Evolutionary conservation across 2,329 filamentous ascomycete genomes (phyloP), one percentile per base, ranked within the genome.

Genomic region (Aspergillus sp.): DNA sequence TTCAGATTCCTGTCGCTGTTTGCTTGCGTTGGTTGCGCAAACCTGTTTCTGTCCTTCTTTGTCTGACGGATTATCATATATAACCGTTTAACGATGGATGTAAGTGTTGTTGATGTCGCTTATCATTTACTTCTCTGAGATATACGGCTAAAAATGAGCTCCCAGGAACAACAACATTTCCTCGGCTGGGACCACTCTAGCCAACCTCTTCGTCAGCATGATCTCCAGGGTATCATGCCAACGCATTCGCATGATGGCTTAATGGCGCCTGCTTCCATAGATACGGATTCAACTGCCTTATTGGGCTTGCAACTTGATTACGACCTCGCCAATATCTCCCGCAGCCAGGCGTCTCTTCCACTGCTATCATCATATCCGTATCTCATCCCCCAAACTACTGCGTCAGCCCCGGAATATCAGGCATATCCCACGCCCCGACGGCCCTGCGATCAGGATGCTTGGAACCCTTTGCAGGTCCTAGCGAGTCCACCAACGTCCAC

Each of bases 151-250:
- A 19, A 19, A 19, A 19, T 19, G 19, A 1, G 19, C 19, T 19
- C 19, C 19, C 19, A 19, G 19, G 19, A 2, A 19, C 19, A 19
- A 19, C 19, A 19, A 19, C 19, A 19, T 19, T 7, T 19, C 9
- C n/a, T 10, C 28, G 4, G 4, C n/a, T 42, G 40, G 40, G 28
- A n/a, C n/a, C 26, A 8, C 27, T 32, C 40, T n/a, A 6, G 35
- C 35, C 8, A 41, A 19, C 19, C 19, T 19, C 19, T 19, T 19
- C 19, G 19, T 34, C 12, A 45, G 42, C 61, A 66, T 51, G 50
- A 62, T 38, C 61, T 67, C 4, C 63, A 65, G 39, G 61, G 60
- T 27, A 64, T 65, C 46, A 60, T 62, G 59, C 55, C 40, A 10
- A 42, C 48, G 26, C 46, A 45, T n/a, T 42, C 47, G n/a, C 48